These are phyloP conservation scores for Nitzschia sp. DNA, from an alignment of 108 stramenopile genomes.

Conservation along the genomic window DNA sequence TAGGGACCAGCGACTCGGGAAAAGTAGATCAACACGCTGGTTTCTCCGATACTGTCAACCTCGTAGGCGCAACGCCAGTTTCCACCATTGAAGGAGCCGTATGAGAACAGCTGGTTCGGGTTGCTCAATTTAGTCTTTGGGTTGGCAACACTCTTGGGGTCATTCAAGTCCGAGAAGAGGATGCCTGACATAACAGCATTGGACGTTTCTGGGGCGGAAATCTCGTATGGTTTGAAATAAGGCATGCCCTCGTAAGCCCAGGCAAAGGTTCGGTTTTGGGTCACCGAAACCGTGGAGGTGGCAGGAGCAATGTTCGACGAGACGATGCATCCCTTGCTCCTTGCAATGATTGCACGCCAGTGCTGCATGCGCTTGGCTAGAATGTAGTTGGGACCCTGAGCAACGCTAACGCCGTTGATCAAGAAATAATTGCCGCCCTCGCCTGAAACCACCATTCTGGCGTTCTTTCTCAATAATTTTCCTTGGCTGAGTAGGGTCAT, in stretches of 20 bases:
- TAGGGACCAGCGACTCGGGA: slow-evolving; percentile 68
- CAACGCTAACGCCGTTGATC: slow-evolving; percentile 89
- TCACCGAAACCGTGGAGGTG: slow-evolving; percentile 94
- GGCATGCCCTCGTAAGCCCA: slow-evolving; percentile 99
- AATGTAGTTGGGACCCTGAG: slow-evolving; percentile 98
- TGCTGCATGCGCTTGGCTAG: slow-evolving; percentile 98
- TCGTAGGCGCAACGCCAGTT: slow-evolving; percentile 95
- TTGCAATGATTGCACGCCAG: slow-evolving; percentile 94
- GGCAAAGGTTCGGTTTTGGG: slow-evolving; percentile 94
- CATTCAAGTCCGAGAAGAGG: slow-evolving; percentile 88
- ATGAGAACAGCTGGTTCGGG: slow-evolving; percentile 94
- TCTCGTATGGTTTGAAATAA: slow-evolving; percentile 94
- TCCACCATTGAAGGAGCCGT: slow-evolving; percentile 94
- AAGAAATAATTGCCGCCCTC: slow-evolving; percentile 67
- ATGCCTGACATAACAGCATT: slow-evolving; percentile 97
- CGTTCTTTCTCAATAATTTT: slow-evolving; percentile 80
- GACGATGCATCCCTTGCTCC: slow-evolving; percentile 88
- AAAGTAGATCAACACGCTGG: slow-evolving; percentile 92
- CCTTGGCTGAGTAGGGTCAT: slow-evolving; percentile 68
- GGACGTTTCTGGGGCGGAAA: slow-evolving; percentile 95
- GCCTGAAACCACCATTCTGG: slow-evolving; percentile 55
- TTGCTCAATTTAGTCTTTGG: slow-evolving; percentile 79
- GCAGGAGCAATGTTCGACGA: slow-evolving; percentile 96
- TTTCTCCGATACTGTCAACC: slow-evolving; percentile 94
- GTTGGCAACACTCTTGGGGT: slow-evolving; percentile 72